A percentile compares a stretch with the other conserved stretches of the same genome.
Evolutionary conservation across 78 protist species (phyloP).

Genomic region (Dictyostelium discoideum): DNA sequence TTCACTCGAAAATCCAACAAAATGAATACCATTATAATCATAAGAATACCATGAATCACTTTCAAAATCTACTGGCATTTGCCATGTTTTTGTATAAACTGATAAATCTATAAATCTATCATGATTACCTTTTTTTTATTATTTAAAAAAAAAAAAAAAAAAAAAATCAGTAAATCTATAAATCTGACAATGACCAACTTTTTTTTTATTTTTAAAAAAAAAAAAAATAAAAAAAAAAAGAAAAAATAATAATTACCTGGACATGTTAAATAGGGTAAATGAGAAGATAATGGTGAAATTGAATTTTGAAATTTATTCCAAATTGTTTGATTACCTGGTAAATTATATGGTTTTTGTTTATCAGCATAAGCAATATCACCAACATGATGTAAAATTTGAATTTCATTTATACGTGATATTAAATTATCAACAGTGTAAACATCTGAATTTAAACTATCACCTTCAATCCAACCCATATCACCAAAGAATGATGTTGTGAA

Average conservation of each 20-base stretch:
- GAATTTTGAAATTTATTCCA: constrained; percentile 20
- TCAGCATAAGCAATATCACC: constrained; percentile 77
- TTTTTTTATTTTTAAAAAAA: too few species aligned
- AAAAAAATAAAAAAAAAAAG: neutral
- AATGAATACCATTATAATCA: constrained; percentile 52
- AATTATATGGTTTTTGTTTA: neutral
- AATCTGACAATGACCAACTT: neutral
- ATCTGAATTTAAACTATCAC: neutral
- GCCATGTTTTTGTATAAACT: constrained; percentile 35
- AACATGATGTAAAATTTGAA: neutral
- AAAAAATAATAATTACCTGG: neutral
- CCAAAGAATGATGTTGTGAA: constrained; percentile 26
- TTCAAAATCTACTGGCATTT: constrained; percentile 10
- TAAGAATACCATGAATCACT: constrained; percentile 31
- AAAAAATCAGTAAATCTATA: too few species aligned
- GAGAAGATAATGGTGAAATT: constrained; percentile 10
- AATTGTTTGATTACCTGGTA: constrained; percentile 45
- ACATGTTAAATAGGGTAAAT: neutral
- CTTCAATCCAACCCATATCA: constrained; percentile 34
- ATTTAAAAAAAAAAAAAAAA: too few species aligned
- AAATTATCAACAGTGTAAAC: neutral
- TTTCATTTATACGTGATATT: neutral
- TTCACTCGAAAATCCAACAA: constrained; percentile 24
- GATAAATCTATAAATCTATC: constrained; percentile 14
- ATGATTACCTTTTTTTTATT: constrained; percentile 29